phyloP scores from a whole-genome alignment of 441 rosid genomes.

The Flueggea neowawraea region DNA sequence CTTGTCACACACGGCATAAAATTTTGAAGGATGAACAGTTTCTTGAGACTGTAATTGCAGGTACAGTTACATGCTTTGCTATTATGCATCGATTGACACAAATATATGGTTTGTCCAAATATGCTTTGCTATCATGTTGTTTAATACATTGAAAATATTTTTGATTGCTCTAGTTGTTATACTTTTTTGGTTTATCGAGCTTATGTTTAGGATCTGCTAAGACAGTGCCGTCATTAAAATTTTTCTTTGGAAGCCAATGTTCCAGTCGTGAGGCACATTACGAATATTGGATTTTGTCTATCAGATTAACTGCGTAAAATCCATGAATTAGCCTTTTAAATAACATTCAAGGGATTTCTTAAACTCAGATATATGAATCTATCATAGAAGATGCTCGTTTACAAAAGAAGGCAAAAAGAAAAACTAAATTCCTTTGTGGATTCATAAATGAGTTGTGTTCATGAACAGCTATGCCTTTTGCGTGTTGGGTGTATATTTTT shows the following conservation, averaged over 20 bases:
- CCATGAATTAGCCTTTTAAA: no score
- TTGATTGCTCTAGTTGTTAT: no score
- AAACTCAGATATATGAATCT: no score
- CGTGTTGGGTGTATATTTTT: neutral
- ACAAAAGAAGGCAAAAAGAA: no score
- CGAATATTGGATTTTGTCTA: neutral
- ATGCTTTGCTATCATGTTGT: neutral
- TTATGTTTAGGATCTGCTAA: neutral
- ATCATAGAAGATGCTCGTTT: no score
- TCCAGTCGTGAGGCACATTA: neutral
- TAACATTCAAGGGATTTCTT: no score
- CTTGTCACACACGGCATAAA: slow-evolving; percentile 58
- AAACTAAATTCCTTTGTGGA: no score
- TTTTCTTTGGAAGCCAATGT: slow-evolving; percentile 1
- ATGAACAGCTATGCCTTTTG: neutral
- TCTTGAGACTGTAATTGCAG: slow-evolving; percentile 79
- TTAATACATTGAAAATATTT: no score
- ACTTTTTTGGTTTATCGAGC: neutral
- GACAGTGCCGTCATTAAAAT: neutral
- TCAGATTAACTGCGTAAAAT: no score
- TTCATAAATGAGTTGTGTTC: neutral
- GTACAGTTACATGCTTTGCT: slow-evolving; percentile 25
- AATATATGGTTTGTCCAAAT: slow-evolving; percentile 1
- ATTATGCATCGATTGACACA: slow-evolving; percentile 2
- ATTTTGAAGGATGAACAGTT: slow-evolving; percentile 69